Base-by-base conservation (phyloP, 2,329 filamentous ascomycete genomes). In the Penicillium expansum region DNA sequence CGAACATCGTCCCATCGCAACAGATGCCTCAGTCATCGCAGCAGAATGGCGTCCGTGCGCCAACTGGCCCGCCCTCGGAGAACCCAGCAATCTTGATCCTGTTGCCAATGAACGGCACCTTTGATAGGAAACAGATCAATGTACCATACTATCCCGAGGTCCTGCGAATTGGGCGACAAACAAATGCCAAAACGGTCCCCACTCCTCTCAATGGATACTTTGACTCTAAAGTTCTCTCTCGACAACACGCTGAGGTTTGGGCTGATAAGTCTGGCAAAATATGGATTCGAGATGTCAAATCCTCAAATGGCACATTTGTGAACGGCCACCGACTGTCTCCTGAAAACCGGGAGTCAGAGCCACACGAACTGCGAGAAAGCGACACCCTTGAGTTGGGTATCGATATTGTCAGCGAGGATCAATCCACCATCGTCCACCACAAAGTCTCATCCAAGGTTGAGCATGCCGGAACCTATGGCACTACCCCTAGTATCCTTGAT, bases 381-480 rank as follows among this genome's bases (percentile, higher is more conserved):
- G 94, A 99, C 71, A 91, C 94, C 61, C 80, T 99, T 52, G 94
- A 99, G 71, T 82, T 99, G 35, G 94, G 94, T 55, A 99, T 99
- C 67, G 94, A 99, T 71, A 99, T 99, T 69, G 93, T 99, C 50
- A 96, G 91, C 74, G 94, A 99, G 74, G 94, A 99, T 72, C 93
- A 97, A 73, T 97, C 96, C 77, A 97, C 92, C 0, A 92, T 99
- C 29, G 92, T 99, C 14, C 94, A 99, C 71, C 94, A 97, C 79
- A 99, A 99, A 72, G 94, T 99, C 47, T 92, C 93, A 20, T 92
- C 94, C 55, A 95, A 95, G 72, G 92, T 99, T 55, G 94, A 99
- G 73, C 91, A 97, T 76, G 92, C 94, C 38, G 94, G 94, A 7
- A 88, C 93, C 62, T 84, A 92, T 61, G 87, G 83, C 43, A 66